Percentiles rank a stretch among this genome's conserved stretches.
Evolutionary conservation across 2,329 filamentous ascomycete genomes (phyloP).

Genomic region (Coleophoma crateriformis): DNA sequence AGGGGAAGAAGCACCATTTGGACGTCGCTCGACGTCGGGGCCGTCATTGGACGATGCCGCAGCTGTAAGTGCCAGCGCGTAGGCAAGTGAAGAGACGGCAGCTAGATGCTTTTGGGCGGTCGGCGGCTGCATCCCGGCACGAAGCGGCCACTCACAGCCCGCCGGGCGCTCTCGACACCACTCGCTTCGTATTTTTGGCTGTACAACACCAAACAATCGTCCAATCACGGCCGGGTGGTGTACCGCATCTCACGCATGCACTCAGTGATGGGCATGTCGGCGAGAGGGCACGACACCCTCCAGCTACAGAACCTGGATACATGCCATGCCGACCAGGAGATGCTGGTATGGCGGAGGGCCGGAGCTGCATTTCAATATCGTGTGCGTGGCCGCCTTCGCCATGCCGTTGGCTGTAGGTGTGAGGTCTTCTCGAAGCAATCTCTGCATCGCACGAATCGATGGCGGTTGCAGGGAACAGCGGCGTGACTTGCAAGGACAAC

Average conservation of each 20-base stretch:
- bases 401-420: neutral
- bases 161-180: neutral
- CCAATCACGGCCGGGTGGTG: neutral
- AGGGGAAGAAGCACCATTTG: conserved; percentile 4
- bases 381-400: neutral
- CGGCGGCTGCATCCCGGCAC: conserved; percentile 13
- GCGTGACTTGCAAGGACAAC: neutral
- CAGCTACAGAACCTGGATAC: neutral
- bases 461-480: neutral
- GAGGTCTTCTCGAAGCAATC: neutral
- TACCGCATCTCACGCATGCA: neutral
- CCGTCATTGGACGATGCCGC: conserved; percentile 1
- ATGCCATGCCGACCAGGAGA: neutral
- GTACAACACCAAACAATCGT: neutral
- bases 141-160: neutral
- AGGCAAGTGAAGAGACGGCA: conserved; percentile 9
- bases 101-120: conserved; percentile 6
- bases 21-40: neutral
- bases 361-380: neutral
- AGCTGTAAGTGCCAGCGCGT: conserved; percentile 14
- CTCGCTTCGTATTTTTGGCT: neutral
- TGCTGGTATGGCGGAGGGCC: neutral
- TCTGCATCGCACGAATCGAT: conserved; percentile 1
- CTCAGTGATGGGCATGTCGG: neutral
- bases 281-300: too few species aligned